Evolutionary conservation across 441 rosid genomes (phyloP).

Genomic region (Theobroma grandiflorum): DNA sequence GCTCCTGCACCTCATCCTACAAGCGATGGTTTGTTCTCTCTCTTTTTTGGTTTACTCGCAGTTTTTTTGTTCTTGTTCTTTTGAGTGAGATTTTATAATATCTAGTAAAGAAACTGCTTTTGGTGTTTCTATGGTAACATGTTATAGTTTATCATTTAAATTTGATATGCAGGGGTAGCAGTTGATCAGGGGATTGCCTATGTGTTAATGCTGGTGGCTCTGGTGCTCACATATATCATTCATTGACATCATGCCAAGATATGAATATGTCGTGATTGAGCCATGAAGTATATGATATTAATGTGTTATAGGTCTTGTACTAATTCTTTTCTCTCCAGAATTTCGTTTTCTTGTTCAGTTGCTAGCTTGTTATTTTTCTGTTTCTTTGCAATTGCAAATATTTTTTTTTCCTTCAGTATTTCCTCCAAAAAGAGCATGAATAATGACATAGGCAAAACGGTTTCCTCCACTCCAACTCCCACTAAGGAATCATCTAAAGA

Average conservation of each 20-base stretch:
- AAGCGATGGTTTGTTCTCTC: slow-evolving; percentile 32
- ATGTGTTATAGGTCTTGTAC: no score
- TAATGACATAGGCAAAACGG: neutral
- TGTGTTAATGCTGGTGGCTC: slow-evolving; percentile 33
- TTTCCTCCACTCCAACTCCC: no score
- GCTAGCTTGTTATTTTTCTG: neutral
- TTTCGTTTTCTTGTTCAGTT: neutral
- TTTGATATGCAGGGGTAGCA: slow-evolving; percentile 27
- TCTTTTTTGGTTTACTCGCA: neutral
- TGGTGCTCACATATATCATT: slow-evolving; percentile 36
- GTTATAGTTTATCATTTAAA: neutral
- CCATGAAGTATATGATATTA: no score
- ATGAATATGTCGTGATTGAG: no score
- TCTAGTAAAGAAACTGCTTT: neutral
- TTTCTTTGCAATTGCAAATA: neutral
- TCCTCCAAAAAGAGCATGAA: neutral
- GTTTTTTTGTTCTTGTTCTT: neutral
- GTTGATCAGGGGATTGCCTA: slow-evolving; percentile 45
- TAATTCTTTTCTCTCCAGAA: neutral
- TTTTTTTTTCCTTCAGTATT: neutral
- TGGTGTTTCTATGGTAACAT: neutral
- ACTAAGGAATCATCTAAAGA: no score
- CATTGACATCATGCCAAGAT: slow-evolving; percentile 17
- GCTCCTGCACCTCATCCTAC: slow-evolving; percentile 33
- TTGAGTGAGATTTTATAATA: no score